Base-by-base conservation (phyloP, 306 rosid species). In the Carpinus fangiana region DNA sequence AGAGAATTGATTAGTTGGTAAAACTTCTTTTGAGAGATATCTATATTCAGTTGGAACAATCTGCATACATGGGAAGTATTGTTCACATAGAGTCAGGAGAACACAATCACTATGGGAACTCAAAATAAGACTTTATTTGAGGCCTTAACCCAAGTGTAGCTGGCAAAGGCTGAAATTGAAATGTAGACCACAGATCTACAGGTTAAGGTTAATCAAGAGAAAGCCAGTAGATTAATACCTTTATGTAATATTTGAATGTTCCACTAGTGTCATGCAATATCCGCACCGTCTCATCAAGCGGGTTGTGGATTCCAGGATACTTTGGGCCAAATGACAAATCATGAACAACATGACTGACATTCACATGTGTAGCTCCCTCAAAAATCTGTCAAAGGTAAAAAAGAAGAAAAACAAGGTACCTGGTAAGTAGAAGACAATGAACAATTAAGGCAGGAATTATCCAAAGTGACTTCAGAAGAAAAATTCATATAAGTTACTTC, bases 291-390 rank as follows among this genome's bases (percentile, higher is more conserved):
- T 38, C 94, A 80, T 96, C 99, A 74, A 96, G 97, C 60, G 99
- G 99, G 77, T 96, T 96, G 89, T 96, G 98, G 77, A 87, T 82
- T 84, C 99, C 99, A 16, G 99, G 99, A 89, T 89, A 96, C 88
- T 93, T 89, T 82, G 99, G 99, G 79, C 99, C 99, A 79, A 96
- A 96, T 74, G 99, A 96, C 87, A 96, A 79, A 88, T 93, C 97
- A 67, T 96, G 98, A 83, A 96, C 87, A 68, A 88, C 41, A 55
- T 96, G 98, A 87, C 99, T 96, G 11, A 96, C 93, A 21, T 96
- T 96, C 84, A 96, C 99, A 70, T 93, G 86, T 79, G 80, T 88
- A 21, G 94, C 66, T 80, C 97, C 99, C 57, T 57, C 98, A 70
- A 93, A 96, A 76, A 96, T 96, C 99, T 96, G 92, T 74, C 41